Conservation (phyloP, 2,329 filamentous ascomycete species). For the Cordyceps javanica region DNA sequence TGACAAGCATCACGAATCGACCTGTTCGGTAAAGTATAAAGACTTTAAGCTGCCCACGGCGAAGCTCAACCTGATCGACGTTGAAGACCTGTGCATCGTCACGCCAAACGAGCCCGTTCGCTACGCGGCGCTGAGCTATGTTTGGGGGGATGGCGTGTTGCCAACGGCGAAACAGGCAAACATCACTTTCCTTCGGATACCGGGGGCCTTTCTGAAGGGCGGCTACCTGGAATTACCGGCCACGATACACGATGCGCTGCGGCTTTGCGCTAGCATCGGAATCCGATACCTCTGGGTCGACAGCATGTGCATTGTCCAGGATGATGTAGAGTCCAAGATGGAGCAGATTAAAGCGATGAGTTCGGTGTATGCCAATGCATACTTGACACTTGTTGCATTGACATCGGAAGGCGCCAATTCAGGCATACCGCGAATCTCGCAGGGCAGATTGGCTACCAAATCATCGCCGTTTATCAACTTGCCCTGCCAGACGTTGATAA, state of each 20-base stretch:
- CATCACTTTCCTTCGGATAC: neutral
- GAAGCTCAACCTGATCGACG: constrained; percentile 9
- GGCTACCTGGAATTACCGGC: constrained; percentile 2
- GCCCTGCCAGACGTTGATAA: constrained; percentile 1
- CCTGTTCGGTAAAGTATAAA: neutral
- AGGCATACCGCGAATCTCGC: constrained; percentile 1
- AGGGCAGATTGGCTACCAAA: neutral
- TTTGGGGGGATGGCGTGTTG: constrained; percentile 1
- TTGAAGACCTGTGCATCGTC: constrained; percentile 11
- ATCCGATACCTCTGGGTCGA: constrained; percentile 15
- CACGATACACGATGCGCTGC: constrained; percentile 11
- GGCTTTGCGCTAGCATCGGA: constrained; percentile 7
- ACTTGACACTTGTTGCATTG: constrained; percentile 7
- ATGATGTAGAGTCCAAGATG: constrained; percentile 7
- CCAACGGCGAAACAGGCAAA: constrained; percentile 2
- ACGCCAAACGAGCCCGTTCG: constrained; percentile 6
- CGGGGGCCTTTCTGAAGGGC: constrained; percentile 1
- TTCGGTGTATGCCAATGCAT: constrained; percentile 7
- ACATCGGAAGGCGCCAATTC: neutral
- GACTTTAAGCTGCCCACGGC: neutral
- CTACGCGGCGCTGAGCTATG: constrained; percentile 12
- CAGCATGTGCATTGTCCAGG: constrained; percentile 12
- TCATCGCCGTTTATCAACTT: constrained; percentile 1
- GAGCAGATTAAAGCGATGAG: constrained; percentile 13
- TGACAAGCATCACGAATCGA: constrained; percentile 7